A percentile compares a stretch with the other conserved stretches of the same genome.
Evolutionary conservation across 2,329 filamentous ascomycete species (phyloP).

Genomic region (Alternaria sp.): DNA sequence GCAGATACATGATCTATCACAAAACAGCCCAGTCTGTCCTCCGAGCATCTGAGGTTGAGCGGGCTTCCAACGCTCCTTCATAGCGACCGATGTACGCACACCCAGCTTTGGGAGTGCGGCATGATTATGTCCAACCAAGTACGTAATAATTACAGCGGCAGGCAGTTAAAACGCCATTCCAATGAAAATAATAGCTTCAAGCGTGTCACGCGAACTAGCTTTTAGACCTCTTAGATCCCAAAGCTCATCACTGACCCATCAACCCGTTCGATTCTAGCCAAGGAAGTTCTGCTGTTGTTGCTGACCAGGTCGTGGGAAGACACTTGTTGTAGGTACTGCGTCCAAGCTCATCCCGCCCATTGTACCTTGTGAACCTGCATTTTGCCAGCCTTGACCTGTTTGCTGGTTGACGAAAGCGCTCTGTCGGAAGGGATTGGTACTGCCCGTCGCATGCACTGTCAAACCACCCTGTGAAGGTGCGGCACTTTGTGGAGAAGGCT

Average conservation of each 20-base stretch:
- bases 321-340: constrained; percentile 77
- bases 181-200: constrained; percentile 7
- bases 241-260: neutral
- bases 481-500: constrained; percentile 53
- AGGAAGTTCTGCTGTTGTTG: constrained; percentile 43
- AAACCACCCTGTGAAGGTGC: constrained; percentile 46
- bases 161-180: constrained; percentile 7
- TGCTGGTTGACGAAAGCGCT: constrained; percentile 88
- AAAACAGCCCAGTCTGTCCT: constrained; percentile 14
- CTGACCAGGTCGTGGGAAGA: constrained; percentile 83
- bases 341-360: constrained; percentile 79
- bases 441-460: constrained; percentile 81
- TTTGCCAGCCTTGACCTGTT: constrained; percentile 90
- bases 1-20: constrained; percentile 12
- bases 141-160: constrained; percentile 7
- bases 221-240: neutral
- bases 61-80: constrained; percentile 2
- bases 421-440: constrained; percentile 94
- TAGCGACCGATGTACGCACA: neutral
- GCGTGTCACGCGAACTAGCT: neutral
- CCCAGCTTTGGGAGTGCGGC: neutral
- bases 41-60: constrained; percentile 1
- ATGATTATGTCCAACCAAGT: constrained; percentile 7
- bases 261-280: constrained; percentile 25
- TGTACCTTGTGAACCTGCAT: constrained; percentile 74